Conservation (phyloP, 1,139 yeast species). For the Pichia sp. region DNA sequence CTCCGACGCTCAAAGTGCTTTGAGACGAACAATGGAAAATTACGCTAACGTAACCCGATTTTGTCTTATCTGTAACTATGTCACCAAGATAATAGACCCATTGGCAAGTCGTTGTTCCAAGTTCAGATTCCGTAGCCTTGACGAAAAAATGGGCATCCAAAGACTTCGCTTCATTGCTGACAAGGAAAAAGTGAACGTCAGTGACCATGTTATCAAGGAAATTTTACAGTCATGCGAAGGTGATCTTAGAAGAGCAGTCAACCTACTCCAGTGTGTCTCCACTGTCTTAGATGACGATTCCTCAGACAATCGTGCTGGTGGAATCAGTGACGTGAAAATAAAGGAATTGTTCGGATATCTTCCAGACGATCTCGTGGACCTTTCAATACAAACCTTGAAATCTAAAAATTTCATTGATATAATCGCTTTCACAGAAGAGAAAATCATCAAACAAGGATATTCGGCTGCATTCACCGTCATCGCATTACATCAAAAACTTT, state of each 20-base stretch:
- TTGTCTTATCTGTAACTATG: slow-evolving; percentile 91
- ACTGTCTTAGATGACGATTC: slow-evolving; percentile 34
- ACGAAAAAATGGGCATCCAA: slow-evolving; percentile 61
- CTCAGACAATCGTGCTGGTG: slow-evolving; percentile 7
- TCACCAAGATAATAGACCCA: slow-evolving; percentile 94
- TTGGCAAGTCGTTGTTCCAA: slow-evolving; percentile 94
- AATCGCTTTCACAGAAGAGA: slow-evolving; percentile 43
- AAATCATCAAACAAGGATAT: slow-evolving; percentile 72
- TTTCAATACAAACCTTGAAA: slow-evolving; percentile 40
- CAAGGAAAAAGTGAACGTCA: slow-evolving; percentile 47
- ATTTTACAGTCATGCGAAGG: slow-evolving; percentile 73
- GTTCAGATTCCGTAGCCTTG: slow-evolving; percentile 80
- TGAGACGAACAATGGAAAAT: slow-evolving; percentile 94
- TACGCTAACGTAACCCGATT: slow-evolving; percentile 89
- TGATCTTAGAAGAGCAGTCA: slow-evolving; percentile 90
- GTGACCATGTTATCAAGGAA: slow-evolving; percentile 50
- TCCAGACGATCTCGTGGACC: slow-evolving; percentile 49
- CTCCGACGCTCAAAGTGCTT: slow-evolving; percentile 93
- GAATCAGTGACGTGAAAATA: slow-evolving; percentile 18
- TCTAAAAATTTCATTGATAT: slow-evolving; percentile 41
- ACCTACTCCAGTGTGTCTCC: slow-evolving; percentile 83
- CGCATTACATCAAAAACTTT: slow-evolving; percentile 73
- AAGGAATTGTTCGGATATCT: slow-evolving; percentile 85
- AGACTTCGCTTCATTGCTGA: slow-evolving; percentile 62
- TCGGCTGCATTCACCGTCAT: slow-evolving; percentile 75